These are phyloP conservation scores for Zygoascus flipseniorum DNA, from an alignment of 805 yeast genomes.

Conservation along the genomic window DNA sequence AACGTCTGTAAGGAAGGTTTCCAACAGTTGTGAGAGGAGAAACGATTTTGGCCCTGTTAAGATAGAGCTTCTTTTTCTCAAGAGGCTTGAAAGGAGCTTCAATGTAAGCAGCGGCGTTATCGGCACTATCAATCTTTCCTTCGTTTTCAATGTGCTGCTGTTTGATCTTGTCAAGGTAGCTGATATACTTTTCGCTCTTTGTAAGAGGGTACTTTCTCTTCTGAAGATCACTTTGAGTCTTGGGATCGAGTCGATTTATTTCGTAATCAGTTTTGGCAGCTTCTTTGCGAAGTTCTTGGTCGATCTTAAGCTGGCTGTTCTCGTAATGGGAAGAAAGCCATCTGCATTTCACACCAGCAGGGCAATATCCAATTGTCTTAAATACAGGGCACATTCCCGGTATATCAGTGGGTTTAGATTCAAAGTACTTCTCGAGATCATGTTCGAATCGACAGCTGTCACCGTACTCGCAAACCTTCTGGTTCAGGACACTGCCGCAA, in stretches of 20 bases:
- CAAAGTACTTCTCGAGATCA: constrained; percentile 57
- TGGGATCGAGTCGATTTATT: constrained; percentile 50
- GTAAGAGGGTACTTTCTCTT: constrained; percentile 55
- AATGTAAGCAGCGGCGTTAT: constrained; percentile 39
- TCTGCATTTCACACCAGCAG: constrained; percentile 86
- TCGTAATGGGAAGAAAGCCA: constrained; percentile 69
- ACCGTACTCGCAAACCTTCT: constrained; percentile 47
- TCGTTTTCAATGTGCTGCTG: constrained; percentile 21
- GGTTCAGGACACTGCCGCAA: constrained; percentile 44
- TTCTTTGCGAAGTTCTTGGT: constrained; percentile 33
- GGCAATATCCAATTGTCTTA: constrained; percentile 77
- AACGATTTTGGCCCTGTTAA: constrained; percentile 69
- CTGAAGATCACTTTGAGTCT: constrained; percentile 41
- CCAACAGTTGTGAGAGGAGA: constrained; percentile 98
- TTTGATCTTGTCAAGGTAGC: constrained; percentile 45
- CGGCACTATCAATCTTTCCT: constrained; percentile 14
- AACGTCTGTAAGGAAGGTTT: constrained; percentile 86
- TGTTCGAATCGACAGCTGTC: constrained; percentile 71
- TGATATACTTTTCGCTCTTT: constrained; percentile 47
- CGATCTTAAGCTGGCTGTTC: constrained; percentile 35
- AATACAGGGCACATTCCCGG: constrained; percentile 80
- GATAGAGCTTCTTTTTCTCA: constrained; percentile 74
- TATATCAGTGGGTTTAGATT: constrained; percentile 60
- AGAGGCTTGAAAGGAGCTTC: constrained; percentile 68
- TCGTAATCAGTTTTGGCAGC: constrained; percentile 40